Evolutionary conservation across 176 grass and related monocot genomes (phyloP), one percentile per base, ranked within the genome.

Genomic region (Oryza glumipatula): DNA sequence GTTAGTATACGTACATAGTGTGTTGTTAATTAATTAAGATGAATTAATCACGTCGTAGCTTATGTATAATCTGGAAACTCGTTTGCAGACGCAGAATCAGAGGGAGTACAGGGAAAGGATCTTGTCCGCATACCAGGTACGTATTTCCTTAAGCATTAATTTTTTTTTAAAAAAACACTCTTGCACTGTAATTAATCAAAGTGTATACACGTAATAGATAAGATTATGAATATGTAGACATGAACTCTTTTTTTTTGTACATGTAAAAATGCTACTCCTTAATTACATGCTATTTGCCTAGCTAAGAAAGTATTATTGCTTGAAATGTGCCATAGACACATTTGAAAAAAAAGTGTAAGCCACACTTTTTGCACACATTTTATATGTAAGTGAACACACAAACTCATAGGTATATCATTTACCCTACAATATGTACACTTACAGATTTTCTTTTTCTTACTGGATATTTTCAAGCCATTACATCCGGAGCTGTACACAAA

Each of bases 401-500:
- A 41, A 41, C 26, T 7, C 71, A 49, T 74, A 21, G 11, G 2
- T 72, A 45, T 41, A 44, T 44, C 30, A 10, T 43, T 41, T 44
- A 71, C 10, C 33, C n/a, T 17, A 43, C 9, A 44, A 46, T 17
- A 72, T 72, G 45, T 11, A 72, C 21, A 72, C 1, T 44, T 72
- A 30, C 43, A 26, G 15, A 28, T 26, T 74, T 74, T 36, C 0
- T 21, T 26, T 30, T 46, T 47, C 46, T 9, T 16, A 17, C 19
- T 69, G 38, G 48, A 35, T 28, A 72, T 76, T 77, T 76, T 82
- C 11, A 73, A 94, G 85, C 90, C 90, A 47, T 65, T 95, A n/a
- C 93, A 92, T 85, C 82, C 28, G 19, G 85, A 92, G 10, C 49
- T 95, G 49, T 92, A 73, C 76, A 90, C 35, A 66, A 56, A 92